phyloP scores from a whole-genome alignment of 2,329 filamentous ascomycete species.

The Botryotinia narcissicola region DNA sequence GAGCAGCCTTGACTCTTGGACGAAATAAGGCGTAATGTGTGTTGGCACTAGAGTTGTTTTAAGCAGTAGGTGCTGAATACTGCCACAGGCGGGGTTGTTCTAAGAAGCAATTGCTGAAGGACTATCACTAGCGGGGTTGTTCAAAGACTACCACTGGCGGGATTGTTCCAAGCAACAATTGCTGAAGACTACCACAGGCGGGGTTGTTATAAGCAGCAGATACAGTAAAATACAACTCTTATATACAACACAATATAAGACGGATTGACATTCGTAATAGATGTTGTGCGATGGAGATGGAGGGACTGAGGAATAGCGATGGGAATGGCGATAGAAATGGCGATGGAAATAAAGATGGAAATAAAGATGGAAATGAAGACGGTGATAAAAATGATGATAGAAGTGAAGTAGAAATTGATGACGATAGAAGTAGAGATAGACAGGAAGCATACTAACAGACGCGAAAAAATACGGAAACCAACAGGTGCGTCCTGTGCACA shows the following conservation, averaged over 20 bases:
- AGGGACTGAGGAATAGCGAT: background rate
- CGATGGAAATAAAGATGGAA: too few relatives aligned
- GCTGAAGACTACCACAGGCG: background rate
- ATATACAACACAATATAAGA: background rate
- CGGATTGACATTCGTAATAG: too few relatives aligned
- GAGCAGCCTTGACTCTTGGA: constrained; percentile 8
- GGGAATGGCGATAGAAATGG: too few relatives aligned
- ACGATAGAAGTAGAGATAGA: background rate
- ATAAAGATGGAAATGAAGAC: too few relatives aligned
- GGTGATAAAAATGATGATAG: background rate
- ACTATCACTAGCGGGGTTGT: background rate
- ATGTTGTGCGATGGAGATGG: background rate
- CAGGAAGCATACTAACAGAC: background rate
- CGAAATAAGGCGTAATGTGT: background rate
- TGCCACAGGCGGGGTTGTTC: background rate
- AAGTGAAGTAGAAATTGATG: background rate
- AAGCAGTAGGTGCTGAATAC: background rate
- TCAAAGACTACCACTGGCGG: background rate
- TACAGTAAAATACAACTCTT: background rate
- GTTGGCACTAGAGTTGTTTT: background rate
- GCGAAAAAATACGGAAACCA: too few relatives aligned
- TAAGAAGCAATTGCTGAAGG: background rate
- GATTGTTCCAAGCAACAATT: background rate
- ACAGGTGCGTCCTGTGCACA: too few relatives aligned
- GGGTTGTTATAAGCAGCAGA: background rate